Percentiles rank a stretch among this genome's conserved stretches.
phyloP scores from a whole-genome alignment of 768 basidiomycete species.

The Collybia nuda region DNA sequence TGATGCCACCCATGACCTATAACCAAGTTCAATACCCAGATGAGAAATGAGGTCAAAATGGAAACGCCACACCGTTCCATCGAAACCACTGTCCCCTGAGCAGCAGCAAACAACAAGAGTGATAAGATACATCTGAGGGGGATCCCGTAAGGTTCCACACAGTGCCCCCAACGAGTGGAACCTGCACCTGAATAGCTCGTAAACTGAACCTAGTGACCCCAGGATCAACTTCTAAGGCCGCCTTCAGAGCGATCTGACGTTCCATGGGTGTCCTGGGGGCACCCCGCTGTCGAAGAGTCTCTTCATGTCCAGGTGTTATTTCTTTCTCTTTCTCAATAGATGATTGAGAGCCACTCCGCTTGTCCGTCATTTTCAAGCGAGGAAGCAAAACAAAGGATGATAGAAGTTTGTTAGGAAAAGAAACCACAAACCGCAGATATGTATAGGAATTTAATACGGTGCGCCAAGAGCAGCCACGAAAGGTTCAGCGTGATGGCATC shows the following conservation, averaged over 20 bases:
- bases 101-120: slow-evolving; percentile 49
- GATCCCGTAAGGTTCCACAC: not conserved
- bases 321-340: slow-evolving; percentile 27
- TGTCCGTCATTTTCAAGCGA: slow-evolving; percentile 6
- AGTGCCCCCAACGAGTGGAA: not conserved
- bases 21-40: not conserved
- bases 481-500: too few species aligned
- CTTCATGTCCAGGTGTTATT: slow-evolving; percentile 10
- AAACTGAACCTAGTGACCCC: slow-evolving; percentile 35
- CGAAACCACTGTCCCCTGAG: slow-evolving; percentile 53
- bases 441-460: too few species aligned
- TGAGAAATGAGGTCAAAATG: too few species aligned
- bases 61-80: slow-evolving; percentile 40
- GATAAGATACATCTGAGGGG: slow-evolving; percentile 40
- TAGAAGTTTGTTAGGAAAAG: too few species aligned
- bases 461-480: too few species aligned
- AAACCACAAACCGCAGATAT: too few species aligned
- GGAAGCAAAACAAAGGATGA: too few species aligned
- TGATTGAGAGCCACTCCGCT: slow-evolving; percentile 11
- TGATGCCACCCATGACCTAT: slow-evolving; percentile 54
- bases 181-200: slow-evolving; percentile 34
- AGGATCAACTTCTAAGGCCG: slow-evolving; percentile 40
- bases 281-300: slow-evolving; percentile 4
- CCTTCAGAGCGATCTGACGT: slow-evolving; percentile 36
- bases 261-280: slow-evolving; percentile 34